These are phyloP conservation scores for Stenogyne calaminthoides DNA, from an alignment of 305 asterid species.

Conservation along the genomic window DNA sequence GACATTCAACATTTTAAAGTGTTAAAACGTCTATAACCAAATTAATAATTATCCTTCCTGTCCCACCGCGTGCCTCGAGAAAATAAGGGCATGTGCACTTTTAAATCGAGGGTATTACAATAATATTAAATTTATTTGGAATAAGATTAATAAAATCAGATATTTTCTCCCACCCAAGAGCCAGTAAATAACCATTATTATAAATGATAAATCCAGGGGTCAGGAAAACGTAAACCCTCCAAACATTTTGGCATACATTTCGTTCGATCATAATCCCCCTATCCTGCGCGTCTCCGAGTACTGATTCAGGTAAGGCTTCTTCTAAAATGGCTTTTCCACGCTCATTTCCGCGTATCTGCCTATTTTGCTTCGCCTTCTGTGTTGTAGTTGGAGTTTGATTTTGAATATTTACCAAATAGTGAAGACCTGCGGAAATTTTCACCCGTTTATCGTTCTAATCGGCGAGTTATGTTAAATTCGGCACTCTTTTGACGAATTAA, in stretches of 20 bases:
- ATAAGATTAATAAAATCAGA: not conserved
- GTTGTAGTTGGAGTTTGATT: slow-evolving; percentile 22
- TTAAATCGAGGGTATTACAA: not conserved
- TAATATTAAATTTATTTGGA: not conserved
- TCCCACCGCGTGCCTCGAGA: too few species aligned
- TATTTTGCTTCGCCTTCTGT: not conserved
- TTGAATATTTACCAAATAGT: slow-evolving; percentile 15
- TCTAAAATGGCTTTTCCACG: slow-evolving; percentile 2
- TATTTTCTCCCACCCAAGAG: not conserved
- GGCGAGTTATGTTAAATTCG: slow-evolving; percentile 28
- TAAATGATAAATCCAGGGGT: not conserved
- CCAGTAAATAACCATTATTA: not conserved
- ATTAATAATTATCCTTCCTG: too few species aligned
- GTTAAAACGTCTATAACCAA: too few species aligned
- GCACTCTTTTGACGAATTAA: slow-evolving; percentile 29
- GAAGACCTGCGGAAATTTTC: slow-evolving; percentile 20
- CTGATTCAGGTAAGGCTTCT: slow-evolving; percentile 43
- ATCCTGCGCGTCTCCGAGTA: slow-evolving; percentile 40
- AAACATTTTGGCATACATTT: slow-evolving; percentile 17
- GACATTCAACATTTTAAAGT: too few species aligned
- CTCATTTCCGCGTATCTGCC: not conserved
- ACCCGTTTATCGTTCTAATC: slow-evolving; percentile 31
- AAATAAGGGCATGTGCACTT: not conserved
- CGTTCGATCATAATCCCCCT: slow-evolving; percentile 31
- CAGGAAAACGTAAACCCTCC: slow-evolving; percentile 20